Evolutionary conservation across 805 yeast genomes (phyloP).

Genomic region (Hanseniaspora singularis): DNA sequence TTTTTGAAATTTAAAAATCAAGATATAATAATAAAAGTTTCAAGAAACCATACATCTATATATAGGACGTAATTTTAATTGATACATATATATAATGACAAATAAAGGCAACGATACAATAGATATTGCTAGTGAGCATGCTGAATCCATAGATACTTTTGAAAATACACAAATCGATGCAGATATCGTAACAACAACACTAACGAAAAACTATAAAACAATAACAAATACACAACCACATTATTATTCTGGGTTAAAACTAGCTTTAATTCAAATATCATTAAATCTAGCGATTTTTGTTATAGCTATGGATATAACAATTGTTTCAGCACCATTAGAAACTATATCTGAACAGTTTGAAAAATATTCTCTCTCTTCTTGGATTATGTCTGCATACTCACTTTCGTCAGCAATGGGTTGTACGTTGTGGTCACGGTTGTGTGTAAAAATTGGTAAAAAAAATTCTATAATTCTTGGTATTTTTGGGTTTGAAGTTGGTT

Average conservation of each 20-base stretch:
- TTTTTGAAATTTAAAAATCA: too few relatives aligned
- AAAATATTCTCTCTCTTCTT: constrained; percentile 41
- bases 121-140: not conserved
- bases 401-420: constrained; percentile 43
- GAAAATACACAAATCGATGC: not conserved
- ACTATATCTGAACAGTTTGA: constrained; percentile 39
- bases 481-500: constrained; percentile 48
- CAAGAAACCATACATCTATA: too few relatives aligned
- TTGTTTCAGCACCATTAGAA: constrained; percentile 40
- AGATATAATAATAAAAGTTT: too few relatives aligned
- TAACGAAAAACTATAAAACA: constrained; percentile 7
- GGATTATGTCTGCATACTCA: constrained; percentile 47
- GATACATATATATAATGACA: not conserved
- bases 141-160: not conserved
- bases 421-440: constrained; percentile 46
- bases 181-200: constrained; percentile 4
- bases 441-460: constrained; percentile 49
- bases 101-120: too few relatives aligned
- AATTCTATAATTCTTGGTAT: constrained; percentile 38
- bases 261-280: constrained; percentile 17
- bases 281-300: constrained; percentile 24
- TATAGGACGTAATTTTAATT: too few relatives aligned
- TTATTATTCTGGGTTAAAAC: constrained; percentile 10
- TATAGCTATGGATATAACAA: constrained; percentile 49
- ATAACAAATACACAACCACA: not conserved